Base-by-base conservation (phyloP, 176 grass and related monocot species). In the Oryza longistaminata region DNA sequence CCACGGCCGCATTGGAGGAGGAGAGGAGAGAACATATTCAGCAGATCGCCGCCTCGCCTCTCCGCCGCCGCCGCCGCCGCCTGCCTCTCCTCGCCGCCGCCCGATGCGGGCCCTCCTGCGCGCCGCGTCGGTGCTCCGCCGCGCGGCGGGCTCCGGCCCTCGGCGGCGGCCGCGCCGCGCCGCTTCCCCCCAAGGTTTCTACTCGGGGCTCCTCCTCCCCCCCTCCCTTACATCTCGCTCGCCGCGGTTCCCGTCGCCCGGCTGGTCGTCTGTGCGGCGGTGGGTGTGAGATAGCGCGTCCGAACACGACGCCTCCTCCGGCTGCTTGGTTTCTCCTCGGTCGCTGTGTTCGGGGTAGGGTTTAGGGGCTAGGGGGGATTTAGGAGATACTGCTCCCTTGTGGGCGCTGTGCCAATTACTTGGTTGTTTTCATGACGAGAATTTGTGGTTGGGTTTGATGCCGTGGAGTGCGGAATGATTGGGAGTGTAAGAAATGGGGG, bases 61-160 rank as follows among this genome's bases (percentile, higher is more conserved):
- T 8, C 64, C 6, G 9, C 65, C 25, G 19, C 73, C 27, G 49
- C 75, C 13, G 60, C 37, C 12, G 39, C 71, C 1, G 35, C 39
- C 1, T n/a, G 3, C n/a, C 0, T 22, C 31, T 7, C 22, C 0
- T 15, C 35, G 50, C 29, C 49, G 7, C 60, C 78, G 27, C 46
- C 58, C 66, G 88, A 90, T 90, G 83, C 83, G 74, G 7, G 79
- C 79, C 25, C 26, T 86, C 21, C 43, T 46, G 80, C 79, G 67
- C 50, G 77, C 77, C 27, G 77, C 82, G 5, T 77, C 78, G 31
- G 24, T 86, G 11, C 83, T 82, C 55, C 88, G 79, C 34, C 44
- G 79, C 21, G 66, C 78, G 1, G 73, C 74, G 43, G 43, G 78
- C 33, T 0, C 68, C 84, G 37, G 15, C 73, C 6, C 31, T 2